Evolutionary conservation across 2,329 filamentous ascomycete genomes (phyloP).

Genomic region (Nemania sp.): DNA sequence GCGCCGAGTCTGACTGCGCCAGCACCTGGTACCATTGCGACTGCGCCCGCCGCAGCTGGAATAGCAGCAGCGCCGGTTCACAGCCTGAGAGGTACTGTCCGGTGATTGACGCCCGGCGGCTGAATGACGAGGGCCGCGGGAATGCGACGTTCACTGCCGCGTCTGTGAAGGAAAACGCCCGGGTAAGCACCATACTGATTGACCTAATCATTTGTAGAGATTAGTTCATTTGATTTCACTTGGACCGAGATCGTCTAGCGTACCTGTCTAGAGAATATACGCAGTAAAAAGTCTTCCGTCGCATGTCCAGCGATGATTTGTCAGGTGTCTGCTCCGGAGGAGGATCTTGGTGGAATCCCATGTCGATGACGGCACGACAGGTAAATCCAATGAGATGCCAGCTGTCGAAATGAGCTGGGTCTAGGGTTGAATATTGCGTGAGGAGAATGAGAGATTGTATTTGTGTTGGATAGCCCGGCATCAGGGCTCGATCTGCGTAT

Average conservation of each 20-base stretch:
- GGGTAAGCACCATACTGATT: conserved; percentile 84
- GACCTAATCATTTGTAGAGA: conserved; percentile 39
- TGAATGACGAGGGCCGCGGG: conserved; percentile 57
- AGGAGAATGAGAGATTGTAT: conserved; percentile 87
- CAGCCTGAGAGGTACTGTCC: conserved; percentile 56
- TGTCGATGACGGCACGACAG: conserved; percentile 81
- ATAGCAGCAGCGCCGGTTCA: conserved; percentile 75
- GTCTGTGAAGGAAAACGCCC: conserved; percentile 92
- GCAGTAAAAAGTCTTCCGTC: conserved; percentile 85
- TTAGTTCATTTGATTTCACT: background rate
- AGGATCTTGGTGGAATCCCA: conserved; percentile 92
- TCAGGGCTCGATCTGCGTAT: conserved; percentile 79
- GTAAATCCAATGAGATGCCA: conserved; percentile 95
- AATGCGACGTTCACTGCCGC: conserved; percentile 82
- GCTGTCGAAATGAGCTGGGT: conserved; percentile 88
- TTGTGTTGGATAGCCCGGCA: conserved; percentile 80
- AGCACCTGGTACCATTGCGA: conserved; percentile 89
- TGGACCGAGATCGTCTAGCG: conserved; percentile 27
- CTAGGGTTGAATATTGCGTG: conserved; percentile 86
- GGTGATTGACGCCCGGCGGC: conserved; percentile 47
- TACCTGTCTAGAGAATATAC: conserved; percentile 88
- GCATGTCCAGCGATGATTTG: conserved; percentile 71
- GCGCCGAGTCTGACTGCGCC: conserved; percentile 74
- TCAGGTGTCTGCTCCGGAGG: conserved; percentile 69
- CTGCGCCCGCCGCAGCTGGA: conserved; percentile 81